A percentile compares a stretch with the other conserved stretches of the same genome.
These are phyloP conservation scores for Cenchrus americanus DNA, from an alignment of 176 grass and related monocot genomes.

Conservation along the genomic window DNA sequence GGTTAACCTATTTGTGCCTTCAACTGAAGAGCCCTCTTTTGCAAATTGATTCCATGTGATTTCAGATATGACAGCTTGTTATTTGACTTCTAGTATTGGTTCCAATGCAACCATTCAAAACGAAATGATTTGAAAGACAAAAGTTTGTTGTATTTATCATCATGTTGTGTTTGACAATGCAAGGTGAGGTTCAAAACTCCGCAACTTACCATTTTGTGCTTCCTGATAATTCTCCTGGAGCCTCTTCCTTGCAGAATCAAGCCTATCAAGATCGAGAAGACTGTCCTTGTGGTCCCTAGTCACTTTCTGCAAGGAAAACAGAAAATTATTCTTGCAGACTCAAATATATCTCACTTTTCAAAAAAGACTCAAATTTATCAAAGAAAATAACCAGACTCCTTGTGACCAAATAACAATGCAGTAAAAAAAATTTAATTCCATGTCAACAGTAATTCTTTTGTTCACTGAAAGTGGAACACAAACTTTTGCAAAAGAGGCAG, in stretches of 20 bases:
- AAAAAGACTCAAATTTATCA: background rate
- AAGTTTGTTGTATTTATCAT: background rate
- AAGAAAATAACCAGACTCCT: background rate
- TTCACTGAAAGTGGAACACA: conserved; percentile 23
- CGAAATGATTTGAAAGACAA: background rate
- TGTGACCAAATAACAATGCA: background rate
- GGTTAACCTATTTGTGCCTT: background rate
- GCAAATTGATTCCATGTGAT: background rate
- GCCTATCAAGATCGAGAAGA: conserved; percentile 48
- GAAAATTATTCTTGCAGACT: background rate
- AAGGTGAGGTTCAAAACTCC: background rate
- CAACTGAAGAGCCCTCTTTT: background rate
- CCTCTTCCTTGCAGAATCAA: conserved; percentile 73
- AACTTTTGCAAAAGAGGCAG: conserved; percentile 4
- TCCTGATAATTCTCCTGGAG: conserved; percentile 92
- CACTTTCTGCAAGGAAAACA: conserved; percentile 44
- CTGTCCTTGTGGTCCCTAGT: conserved; percentile 52
- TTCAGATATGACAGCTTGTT: background rate
- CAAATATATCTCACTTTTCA: background rate
- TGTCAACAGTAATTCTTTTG: background rate
- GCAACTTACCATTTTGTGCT: conserved; percentile 65
- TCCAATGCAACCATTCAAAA: background rate
- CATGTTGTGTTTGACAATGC: background rate
- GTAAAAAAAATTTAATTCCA: background rate
- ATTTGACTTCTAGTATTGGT: background rate